Conservation (phyloP, 495 filamentous ascomycete genomes). For the Penicilliopsis zonata region DNA sequence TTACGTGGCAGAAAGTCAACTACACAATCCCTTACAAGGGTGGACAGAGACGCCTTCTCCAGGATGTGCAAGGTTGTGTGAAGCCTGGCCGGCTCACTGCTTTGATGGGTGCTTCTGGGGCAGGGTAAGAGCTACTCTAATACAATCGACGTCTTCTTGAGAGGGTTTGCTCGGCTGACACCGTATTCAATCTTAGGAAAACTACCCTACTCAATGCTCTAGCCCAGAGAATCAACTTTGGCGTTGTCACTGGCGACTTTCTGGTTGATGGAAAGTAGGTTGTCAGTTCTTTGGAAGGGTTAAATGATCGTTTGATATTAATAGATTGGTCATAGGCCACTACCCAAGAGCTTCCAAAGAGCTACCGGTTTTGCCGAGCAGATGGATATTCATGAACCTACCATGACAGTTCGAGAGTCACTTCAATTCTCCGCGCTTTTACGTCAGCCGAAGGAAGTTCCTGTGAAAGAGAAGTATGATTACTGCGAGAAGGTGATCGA, state of each 20-base stretch:
- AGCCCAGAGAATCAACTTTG: slow-evolving; percentile 43
- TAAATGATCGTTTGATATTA: no score
- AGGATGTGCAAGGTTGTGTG: slow-evolving; percentile 57
- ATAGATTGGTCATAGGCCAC: slow-evolving; percentile 16
- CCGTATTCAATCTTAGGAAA: slow-evolving; percentile 19
- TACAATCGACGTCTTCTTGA: not conserved
- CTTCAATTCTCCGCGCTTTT: slow-evolving; percentile 47
- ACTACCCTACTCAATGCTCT: slow-evolving; percentile 43
- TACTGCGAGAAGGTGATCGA: slow-evolving; percentile 50
- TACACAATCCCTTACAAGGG: slow-evolving; percentile 58
- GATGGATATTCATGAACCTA: slow-evolving; percentile 51
- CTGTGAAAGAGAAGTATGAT: slow-evolving; percentile 47
- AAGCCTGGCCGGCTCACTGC: slow-evolving; percentile 60
- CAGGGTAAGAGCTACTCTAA: slow-evolving; percentile 29
- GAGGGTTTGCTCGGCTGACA: not conserved
- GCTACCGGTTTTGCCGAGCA: slow-evolving; percentile 52
- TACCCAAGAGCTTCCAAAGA: slow-evolving; percentile 36
- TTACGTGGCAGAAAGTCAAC: slow-evolving; percentile 70
- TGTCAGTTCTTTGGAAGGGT: no score
- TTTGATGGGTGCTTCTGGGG: slow-evolving; percentile 56
- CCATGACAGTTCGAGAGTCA: slow-evolving; percentile 49
- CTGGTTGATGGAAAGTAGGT: slow-evolving; percentile 40
- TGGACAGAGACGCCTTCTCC: slow-evolving; percentile 44
- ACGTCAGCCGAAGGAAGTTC: slow-evolving; percentile 42
- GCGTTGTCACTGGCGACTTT: slow-evolving; percentile 37